Evolutionary conservation across 768 basidiomycete species (phyloP), one percentile per base, ranked within the genome.

Genomic region (Tulasnella sp.): DNA sequence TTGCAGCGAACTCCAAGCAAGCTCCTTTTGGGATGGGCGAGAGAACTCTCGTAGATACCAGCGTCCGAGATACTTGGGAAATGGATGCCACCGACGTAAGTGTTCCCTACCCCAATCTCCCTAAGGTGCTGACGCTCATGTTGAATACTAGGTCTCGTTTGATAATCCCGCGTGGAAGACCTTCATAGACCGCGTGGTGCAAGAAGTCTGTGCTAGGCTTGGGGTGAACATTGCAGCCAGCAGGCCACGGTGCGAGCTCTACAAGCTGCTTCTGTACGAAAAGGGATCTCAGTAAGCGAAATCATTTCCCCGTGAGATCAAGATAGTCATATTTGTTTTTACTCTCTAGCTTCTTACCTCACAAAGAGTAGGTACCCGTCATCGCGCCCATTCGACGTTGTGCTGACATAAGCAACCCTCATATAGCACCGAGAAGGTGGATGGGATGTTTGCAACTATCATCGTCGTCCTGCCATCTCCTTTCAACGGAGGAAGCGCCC

Each of bases 361-460:
- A 89, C 82, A 87, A 88, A 83, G 89, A 90, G 89, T 89, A 82
- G 48, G 88, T 83, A 24, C 9, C 46, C 2, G 14, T 40, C 16
- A 34, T 76, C 72, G 5, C 37, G 37, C 24, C 12, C n/a, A 11
- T 41, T 40, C 80, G 44, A 64, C 50, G 1, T 50, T 41, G 50
- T 40, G 14, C 69, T 37, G 72, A 72, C 34, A 44, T 8, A 37
- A 9, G 74, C n/a, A 41, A 12, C 2, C 1, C 58, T 34, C 37
- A 31, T 8, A 69, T 42, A 89, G 89, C 78, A 89, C 89, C 3
- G 88, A 88, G 77, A 89, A 89, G 82, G 85, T 85, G 0, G 80
- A 86, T 41, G 89, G 88, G 1, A 90, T 89, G 88, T 90, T 91
- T 81, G 90, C 90, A 14, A 89, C 90, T 0, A 83, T 89, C 34